Conservation (phyloP, 106 monocot genomes). For the Chionographis japonica region DNA sequence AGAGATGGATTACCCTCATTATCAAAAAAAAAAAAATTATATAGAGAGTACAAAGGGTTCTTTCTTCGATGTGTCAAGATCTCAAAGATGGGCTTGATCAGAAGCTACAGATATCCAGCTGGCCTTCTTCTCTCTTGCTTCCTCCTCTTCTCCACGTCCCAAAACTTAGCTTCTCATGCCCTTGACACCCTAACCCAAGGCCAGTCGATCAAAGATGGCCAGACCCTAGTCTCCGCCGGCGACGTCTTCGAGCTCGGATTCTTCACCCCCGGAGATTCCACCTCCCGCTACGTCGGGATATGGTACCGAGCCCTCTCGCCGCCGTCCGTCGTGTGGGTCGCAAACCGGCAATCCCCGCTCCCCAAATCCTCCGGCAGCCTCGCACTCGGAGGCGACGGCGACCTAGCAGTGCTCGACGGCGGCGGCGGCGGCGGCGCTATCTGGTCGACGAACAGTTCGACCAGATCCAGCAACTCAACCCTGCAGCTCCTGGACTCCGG, state of each 20-base stretch:
- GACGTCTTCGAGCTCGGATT: conserved; percentile 43
- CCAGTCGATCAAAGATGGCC: conserved; percentile 21
- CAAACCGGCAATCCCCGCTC: conserved; percentile 39
- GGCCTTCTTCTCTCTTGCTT: background rate
- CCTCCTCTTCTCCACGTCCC: conserved; percentile 4
- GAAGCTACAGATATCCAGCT: no score
- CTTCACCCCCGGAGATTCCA: conserved; percentile 31
- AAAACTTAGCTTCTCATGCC: background rate
- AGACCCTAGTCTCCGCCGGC: conserved; percentile 19
- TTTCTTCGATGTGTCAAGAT: no score
- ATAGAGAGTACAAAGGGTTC: no score
- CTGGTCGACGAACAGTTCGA: conserved; percentile 23
- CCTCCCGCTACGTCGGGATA: conserved; percentile 37
- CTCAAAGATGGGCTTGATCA: no score
- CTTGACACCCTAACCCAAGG: conserved; percentile 5
- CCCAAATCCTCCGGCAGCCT: conserved; percentile 12
- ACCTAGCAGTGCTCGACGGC: conserved; percentile 13
- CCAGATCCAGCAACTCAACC: background rate
- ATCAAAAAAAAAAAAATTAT: no score
- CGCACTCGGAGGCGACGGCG: conserved; percentile 12
- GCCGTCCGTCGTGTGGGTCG: conserved; percentile 35
- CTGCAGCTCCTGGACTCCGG: conserved; percentile 23
- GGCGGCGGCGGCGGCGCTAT: background rate
- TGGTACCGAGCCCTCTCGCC: conserved; percentile 30
- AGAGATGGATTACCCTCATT: no score